phyloP scores from a whole-genome alignment of 257 asterid species.

The Paulownia fortunei region DNA sequence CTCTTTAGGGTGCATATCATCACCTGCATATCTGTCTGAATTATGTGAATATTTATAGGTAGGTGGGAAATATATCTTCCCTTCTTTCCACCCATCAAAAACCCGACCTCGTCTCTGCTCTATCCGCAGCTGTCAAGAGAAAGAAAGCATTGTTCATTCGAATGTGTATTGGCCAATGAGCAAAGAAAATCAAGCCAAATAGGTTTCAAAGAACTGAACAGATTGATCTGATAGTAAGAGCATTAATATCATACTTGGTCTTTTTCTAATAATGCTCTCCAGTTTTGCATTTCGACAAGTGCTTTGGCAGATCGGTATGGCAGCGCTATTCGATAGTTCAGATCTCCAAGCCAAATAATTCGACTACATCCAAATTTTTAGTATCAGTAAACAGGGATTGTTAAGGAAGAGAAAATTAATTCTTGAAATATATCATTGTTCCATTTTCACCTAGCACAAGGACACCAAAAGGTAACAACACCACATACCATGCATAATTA shows the following conservation, averaged over 20 bases:
- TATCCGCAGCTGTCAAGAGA: conserved; percentile 63
- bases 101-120: conserved; percentile 96
- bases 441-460: background rate
- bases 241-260: conserved; percentile 72
- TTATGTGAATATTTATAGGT: conserved; percentile 93
- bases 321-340: conserved; percentile 91
- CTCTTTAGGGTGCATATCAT: conserved; percentile 94
- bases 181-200: background rate
- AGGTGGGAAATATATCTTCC: conserved; percentile 96
- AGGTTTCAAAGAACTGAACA: background rate
- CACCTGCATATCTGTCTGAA: conserved; percentile 97
- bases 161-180: background rate
- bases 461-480: background rate
- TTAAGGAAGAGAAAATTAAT: background rate
- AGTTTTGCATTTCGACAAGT: conserved; percentile 96
- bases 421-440: background rate
- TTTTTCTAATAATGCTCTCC: conserved; percentile 92
- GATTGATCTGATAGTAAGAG: conserved; percentile 9
- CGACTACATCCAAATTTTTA: conserved; percentile 59
- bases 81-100: conserved; percentile 97
- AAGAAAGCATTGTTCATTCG: conserved; percentile 26
- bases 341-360: conserved; percentile 95
- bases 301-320: conserved; percentile 96
- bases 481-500: no score
- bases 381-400: conserved; percentile 21